Evolutionary conservation across 177 flowering plant genomes (phyloP).

Genomic region (Vitis hybrid): DNA sequence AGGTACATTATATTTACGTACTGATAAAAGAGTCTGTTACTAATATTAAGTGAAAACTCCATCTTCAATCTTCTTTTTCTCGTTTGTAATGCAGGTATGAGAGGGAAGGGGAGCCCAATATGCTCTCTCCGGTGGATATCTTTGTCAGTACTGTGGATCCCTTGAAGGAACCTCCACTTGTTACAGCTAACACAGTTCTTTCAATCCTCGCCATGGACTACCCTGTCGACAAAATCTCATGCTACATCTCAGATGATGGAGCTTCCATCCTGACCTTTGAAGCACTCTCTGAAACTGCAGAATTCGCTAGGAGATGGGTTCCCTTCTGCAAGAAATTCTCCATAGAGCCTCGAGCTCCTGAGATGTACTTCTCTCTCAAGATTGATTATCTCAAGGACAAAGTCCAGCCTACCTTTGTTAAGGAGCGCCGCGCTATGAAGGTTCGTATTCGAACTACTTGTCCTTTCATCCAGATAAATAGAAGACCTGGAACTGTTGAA

Average conservation of each 20-base stretch:
- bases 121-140: constrained; percentile 82
- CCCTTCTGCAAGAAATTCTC: constrained; percentile 92
- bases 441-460: constrained; percentile 22
- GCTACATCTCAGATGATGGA: constrained; percentile 94
- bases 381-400: constrained; percentile 94
- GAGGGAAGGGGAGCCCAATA: constrained; percentile 86
- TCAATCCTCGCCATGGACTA: constrained; percentile 95
- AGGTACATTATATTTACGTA: constrained; percentile 38
- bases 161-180: constrained; percentile 93
- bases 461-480: background rate
- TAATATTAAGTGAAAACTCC: background rate
- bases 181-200: constrained; percentile 81
- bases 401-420: constrained; percentile 95
- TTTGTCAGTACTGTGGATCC: constrained; percentile 98
- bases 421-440: constrained; percentile 97
- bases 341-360: constrained; percentile 97
- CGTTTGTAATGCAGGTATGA: constrained; percentile 62
- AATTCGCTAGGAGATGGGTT: constrained; percentile 94
- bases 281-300: constrained; percentile 87
- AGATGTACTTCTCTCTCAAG: constrained; percentile 83
- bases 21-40: background rate
- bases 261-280: constrained; percentile 92
- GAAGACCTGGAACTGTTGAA: no score
- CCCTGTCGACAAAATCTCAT: constrained; percentile 88
- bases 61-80: background rate